Percentiles rank a stretch among this genome's conserved stretches.
phyloP scores from a whole-genome alignment of 805 yeast species.

The Candida methanosorbosa region DNA sequence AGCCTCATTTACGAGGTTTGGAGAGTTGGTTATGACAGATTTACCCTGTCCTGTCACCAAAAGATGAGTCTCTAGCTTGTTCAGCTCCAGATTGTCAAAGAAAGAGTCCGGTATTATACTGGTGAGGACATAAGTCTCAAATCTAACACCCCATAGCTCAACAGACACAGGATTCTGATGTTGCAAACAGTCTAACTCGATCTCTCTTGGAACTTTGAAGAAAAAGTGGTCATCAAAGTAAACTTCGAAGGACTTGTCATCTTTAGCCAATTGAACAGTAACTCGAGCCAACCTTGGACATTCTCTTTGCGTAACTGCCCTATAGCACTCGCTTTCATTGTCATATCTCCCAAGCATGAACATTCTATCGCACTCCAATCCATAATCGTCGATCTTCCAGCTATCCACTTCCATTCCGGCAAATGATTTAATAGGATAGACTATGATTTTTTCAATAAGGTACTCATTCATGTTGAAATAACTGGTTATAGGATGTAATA shows the following conservation, averaged over 20 bases:
- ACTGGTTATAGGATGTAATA: too few relatives aligned
- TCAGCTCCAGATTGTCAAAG: slow-evolving; percentile 9
- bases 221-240: background rate
- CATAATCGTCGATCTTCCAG: slow-evolving; percentile 19
- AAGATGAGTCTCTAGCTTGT: slow-evolving; percentile 7
- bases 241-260: background rate
- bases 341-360: slow-evolving; percentile 13
- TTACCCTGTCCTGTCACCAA: slow-evolving; percentile 16
- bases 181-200: background rate
- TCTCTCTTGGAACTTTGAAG: background rate
- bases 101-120: slow-evolving; percentile 13
- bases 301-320: background rate
- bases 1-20: slow-evolving; percentile 13
- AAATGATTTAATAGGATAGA: slow-evolving; percentile 23
- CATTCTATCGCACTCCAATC: slow-evolving; percentile 21
- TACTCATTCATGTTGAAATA: too few relatives aligned
- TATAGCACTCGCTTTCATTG: background rate
- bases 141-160: slow-evolving; percentile 1
- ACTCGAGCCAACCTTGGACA: background rate
- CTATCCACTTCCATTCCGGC: slow-evolving; percentile 15
- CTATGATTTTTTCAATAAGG: too few relatives aligned
- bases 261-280: background rate
- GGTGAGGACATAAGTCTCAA: slow-evolving; percentile 16
- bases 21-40: slow-evolving; percentile 15
- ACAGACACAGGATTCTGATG: background rate